Base-by-base conservation (phyloP, 164 flowering plant genomes). In the Magnolia sinica region DNA sequence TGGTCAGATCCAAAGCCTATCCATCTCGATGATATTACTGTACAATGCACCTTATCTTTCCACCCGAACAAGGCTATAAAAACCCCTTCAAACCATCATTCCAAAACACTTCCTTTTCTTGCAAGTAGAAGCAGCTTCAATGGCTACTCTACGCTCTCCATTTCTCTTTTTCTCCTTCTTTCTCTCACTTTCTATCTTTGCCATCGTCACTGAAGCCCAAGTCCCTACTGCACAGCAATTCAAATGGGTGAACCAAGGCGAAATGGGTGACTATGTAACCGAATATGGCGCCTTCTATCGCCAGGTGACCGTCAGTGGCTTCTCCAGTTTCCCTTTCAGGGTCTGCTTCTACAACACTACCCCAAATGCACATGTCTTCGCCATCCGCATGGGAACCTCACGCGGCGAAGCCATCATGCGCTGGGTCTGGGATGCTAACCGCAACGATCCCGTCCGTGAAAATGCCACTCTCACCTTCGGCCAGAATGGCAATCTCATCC, bases 141-240 rank as follows among this genome's bases (percentile, higher is more conserved):
- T 52, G 59, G 14, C 59, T 52, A 52, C 10, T 14, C 59, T 52
- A 52, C 67, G 7, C 1, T 64, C 67, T 64, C n/a, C 23, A 7
- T 64, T 19, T n/a, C 24, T 64, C 20, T 20, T 20, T 0, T 20
- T 52, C 29, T 27, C 29, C 1, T 27, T 27, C 29, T 27, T 27
- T 27, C 29, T 27, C 29, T 27, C 29, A 27, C 29, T 27, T 2
- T 37, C 45, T 37, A 7, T 37, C 7, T 2, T 37, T 4, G 6
- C 7, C 45, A 37, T 37, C 7, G 45, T 37, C 7, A 11, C 61
- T n/a, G 8, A n/a, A 19, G 68, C 90, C 5, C 1, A 7, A 0
- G 95, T 91, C n/a, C 91, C 91, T 20, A n/a, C 81, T n/a, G 80
- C 85, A 0, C 75, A 74, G 1, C 83, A 84, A 3, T 89, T 91